Base-by-base conservation (phyloP, 495 filamentous ascomycete genomes). In the Hypoxylon intermedium region DNA sequence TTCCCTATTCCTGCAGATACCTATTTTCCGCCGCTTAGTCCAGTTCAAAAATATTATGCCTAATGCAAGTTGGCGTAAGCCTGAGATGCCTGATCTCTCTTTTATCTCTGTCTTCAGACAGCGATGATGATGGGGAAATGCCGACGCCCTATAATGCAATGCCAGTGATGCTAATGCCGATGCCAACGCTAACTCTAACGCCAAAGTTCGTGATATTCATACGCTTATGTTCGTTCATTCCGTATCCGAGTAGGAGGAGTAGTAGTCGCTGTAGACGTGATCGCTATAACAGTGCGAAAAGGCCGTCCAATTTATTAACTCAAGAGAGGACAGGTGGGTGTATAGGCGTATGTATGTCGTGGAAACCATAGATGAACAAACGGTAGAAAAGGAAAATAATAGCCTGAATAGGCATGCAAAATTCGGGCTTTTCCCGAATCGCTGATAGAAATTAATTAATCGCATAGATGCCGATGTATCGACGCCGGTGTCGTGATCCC, bases 71-170 rank as follows among this genome's bases (percentile, higher is more conserved):
- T n/a, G 61, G 61, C 61, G 55, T 60, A 55, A 56, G 61, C 61
- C 61, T 15, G 61, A 65, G 61, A 65, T 65, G 31, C 55, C 61
- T 23, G 61, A 65, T 65, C 61, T 65, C 61, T 65, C 61, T 65
- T 60, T 20, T 11, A 18, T 60, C 6, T 44, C 24, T n/a, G 31
- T 38, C 20, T 38, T 9, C 37, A n/a, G n/a, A n/a, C n/a, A n/a
- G n/a, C n/a, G 11, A 26, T 41, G 33, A 33, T 13, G 20, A 53
- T 9, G 16, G n/a, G n/a, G n/a, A n/a, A 38, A 46, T 36, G 47
- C 56, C 16, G 11, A 48, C 38, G 31, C 23, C n/a, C 46, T 56
- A 20, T 31, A 20, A 47, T 48, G 43, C 60, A 15, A 48, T 58
- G 41, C 42, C 15, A n/a, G 40, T 57, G 12, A 59, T 26, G 24